These are phyloP conservation scores for Physcomitrellopsis africana DNA, from an alignment of 225 moss, liverwort and hornwort species.

Conservation along the genomic window DNA sequence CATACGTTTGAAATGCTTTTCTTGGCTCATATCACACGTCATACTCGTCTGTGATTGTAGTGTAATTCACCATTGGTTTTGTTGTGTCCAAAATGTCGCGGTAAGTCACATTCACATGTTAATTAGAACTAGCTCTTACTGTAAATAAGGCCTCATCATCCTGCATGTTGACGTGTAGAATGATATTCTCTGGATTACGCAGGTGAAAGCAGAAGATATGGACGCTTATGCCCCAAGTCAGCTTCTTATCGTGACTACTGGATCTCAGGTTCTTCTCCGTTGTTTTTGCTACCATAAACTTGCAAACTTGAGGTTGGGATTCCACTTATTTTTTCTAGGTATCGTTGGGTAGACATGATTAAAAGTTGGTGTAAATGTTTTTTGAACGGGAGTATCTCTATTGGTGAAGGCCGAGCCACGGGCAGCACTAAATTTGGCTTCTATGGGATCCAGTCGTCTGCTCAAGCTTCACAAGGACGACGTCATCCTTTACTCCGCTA, in stretches of 20 bases:
- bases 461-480: constrained; percentile 93
- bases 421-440: constrained; percentile 94
- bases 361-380: not conserved
- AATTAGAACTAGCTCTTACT: not conserved
- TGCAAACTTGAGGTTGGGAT: not conserved
- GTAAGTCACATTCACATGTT: not conserved
- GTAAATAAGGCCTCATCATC: not conserved
- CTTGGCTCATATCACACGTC: not conserved
- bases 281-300: not conserved
- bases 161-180: constrained; percentile 15
- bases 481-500: constrained; percentile 92
- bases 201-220: constrained; percentile 99
- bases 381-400: constrained; percentile 20
- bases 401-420: constrained; percentile 86
- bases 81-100: not conserved
- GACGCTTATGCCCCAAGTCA: constrained; percentile 85
- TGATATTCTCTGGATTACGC: constrained; percentile 13
- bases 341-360: constrained; percentile 2
- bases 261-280: constrained; percentile 78
- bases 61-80: not conserved
- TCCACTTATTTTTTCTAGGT: constrained; percentile 10
- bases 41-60: not conserved
- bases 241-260: constrained; percentile 94
- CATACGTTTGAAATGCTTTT: not conserved
- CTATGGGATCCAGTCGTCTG: constrained; percentile 88